These are phyloP conservation scores for Trichocladium antarcticum DNA, from an alignment of 495 filamentous ascomycete species.

Conservation along the genomic window DNA sequence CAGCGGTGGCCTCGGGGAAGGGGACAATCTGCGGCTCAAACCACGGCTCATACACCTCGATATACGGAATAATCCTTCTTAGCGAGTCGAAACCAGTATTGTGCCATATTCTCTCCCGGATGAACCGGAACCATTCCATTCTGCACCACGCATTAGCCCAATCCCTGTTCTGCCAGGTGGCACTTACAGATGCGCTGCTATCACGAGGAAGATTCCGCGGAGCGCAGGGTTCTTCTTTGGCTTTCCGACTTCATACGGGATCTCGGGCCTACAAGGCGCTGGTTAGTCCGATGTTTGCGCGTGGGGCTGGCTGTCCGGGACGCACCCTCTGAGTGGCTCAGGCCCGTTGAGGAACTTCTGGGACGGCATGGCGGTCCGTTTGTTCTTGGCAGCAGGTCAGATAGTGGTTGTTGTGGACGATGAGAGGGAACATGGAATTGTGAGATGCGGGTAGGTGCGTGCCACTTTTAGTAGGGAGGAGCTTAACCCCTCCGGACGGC, in stretches of 20 bases:
- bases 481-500: background rate
- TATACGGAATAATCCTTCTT: slow-evolving; percentile 40
- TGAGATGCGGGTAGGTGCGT: background rate
- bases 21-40: slow-evolving; percentile 74
- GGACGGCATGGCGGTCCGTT: background rate
- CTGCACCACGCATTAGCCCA: slow-evolving; percentile 11
- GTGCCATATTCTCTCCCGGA: slow-evolving; percentile 40
- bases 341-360: slow-evolving; percentile 13
- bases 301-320: background rate
- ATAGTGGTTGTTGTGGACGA: background rate
- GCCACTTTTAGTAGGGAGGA: too few relatives aligned
- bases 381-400: background rate
- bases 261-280: slow-evolving; percentile 17
- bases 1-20: slow-evolving; percentile 13
- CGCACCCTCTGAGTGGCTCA: slow-evolving; percentile 11
- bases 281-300: background rate
- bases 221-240: slow-evolving; percentile 19
- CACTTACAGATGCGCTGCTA: slow-evolving; percentile 20
- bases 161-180: background rate
- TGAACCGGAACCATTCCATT: slow-evolving; percentile 26
- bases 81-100: slow-evolving; percentile 61
- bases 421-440: background rate
- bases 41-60: slow-evolving; percentile 52
- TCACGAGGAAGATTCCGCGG: slow-evolving; percentile 18
- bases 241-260: slow-evolving; percentile 21